Percentiles rank a stretch among this genome's conserved stretches.
Conservation (phyloP, 1,139 yeast species). For the Diutina siamensis region DNA sequence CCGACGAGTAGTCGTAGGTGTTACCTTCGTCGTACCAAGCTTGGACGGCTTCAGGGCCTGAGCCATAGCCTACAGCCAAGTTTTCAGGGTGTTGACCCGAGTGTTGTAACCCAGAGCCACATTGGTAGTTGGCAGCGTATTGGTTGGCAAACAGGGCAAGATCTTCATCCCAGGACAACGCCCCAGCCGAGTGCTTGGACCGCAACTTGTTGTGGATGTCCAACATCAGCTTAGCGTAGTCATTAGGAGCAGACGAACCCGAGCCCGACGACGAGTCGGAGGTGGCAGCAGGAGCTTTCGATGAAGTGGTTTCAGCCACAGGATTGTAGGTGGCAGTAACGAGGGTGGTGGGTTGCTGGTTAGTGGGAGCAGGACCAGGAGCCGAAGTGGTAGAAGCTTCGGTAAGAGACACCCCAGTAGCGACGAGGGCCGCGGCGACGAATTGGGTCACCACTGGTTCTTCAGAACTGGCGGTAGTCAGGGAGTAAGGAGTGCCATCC, state of each 20-base stretch:
- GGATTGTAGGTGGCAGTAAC: not conserved
- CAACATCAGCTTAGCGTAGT: slow-evolving; percentile 31
- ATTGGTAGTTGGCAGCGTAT: slow-evolving; percentile 59
- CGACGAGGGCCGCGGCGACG: not conserved
- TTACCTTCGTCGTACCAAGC: slow-evolving; percentile 79
- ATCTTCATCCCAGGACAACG: slow-evolving; percentile 51
- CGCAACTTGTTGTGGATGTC: slow-evolving; percentile 60
- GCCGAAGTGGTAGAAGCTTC: not conserved
- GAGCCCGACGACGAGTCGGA: not conserved
- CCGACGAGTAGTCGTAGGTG: slow-evolving; percentile 36
- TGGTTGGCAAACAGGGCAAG: slow-evolving; percentile 58
- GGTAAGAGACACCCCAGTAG: not conserved
- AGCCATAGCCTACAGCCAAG: slow-evolving; percentile 61
- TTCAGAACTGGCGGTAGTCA: too few species aligned
- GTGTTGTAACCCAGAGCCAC: slow-evolving; percentile 53
- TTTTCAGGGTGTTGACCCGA: slow-evolving; percentile 80
- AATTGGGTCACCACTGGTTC: not conserved
- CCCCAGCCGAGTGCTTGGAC: slow-evolving; percentile 49
- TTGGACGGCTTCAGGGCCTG: slow-evolving; percentile 40
- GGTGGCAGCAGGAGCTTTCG: not conserved
- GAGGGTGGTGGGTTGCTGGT: not conserved
- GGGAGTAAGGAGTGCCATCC: not conserved
- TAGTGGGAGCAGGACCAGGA: not conserved
- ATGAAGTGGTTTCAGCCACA: not conserved
- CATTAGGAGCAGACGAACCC: not conserved